phyloP scores from a whole-genome alignment of 257 asterid genomes.

The Fraxinus pennsylvanica region DNA sequence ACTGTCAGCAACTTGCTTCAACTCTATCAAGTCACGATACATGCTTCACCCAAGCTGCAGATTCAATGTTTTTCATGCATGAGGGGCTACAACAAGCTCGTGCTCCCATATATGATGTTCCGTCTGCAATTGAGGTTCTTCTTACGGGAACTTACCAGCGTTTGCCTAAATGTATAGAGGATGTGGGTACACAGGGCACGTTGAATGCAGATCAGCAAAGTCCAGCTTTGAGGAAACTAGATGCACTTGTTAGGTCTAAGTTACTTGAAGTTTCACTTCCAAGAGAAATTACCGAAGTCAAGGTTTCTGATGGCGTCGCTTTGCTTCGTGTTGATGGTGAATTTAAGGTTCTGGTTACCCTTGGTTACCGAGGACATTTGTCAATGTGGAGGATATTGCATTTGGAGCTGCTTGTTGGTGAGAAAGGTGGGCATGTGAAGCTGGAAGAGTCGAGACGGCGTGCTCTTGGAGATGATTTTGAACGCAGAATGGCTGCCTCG shows the following conservation, averaged over 20 bases:
- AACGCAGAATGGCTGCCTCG: slow-evolving; percentile 95
- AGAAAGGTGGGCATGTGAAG: slow-evolving; percentile 75
- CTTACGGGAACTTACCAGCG: slow-evolving; percentile 82
- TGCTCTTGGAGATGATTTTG: slow-evolving; percentile 98
- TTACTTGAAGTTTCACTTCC: slow-evolving; percentile 85
- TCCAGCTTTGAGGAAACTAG: slow-evolving; percentile 80
- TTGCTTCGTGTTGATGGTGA: slow-evolving; percentile 90
- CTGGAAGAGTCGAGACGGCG: slow-evolving; percentile 87
- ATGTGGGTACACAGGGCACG: slow-evolving; percentile 74
- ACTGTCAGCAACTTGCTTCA: slow-evolving; percentile 86
- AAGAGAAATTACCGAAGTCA: slow-evolving; percentile 67
- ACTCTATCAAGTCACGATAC: slow-evolving; percentile 94
- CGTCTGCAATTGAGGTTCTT: slow-evolving; percentile 90
- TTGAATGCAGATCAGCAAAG: slow-evolving; percentile 72
- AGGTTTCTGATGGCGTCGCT: slow-evolving; percentile 86
- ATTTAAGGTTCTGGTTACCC: slow-evolving; percentile 90
- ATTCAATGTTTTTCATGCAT: slow-evolving; percentile 97
- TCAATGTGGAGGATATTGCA: slow-evolving; percentile 98
- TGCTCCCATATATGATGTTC: slow-evolving; percentile 96
- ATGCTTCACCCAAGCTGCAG: slow-evolving; percentile 97
- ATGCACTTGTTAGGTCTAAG: slow-evolving; percentile 83
- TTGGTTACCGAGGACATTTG: slow-evolving; percentile 97
- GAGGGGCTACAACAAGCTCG: slow-evolving; percentile 99
- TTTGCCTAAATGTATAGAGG: slow-evolving; percentile 90
- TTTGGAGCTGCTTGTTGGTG: slow-evolving; percentile 95